phyloP scores from a whole-genome alignment of 176 grass and related monocot species.

The Calamus simplicifolius region DNA sequence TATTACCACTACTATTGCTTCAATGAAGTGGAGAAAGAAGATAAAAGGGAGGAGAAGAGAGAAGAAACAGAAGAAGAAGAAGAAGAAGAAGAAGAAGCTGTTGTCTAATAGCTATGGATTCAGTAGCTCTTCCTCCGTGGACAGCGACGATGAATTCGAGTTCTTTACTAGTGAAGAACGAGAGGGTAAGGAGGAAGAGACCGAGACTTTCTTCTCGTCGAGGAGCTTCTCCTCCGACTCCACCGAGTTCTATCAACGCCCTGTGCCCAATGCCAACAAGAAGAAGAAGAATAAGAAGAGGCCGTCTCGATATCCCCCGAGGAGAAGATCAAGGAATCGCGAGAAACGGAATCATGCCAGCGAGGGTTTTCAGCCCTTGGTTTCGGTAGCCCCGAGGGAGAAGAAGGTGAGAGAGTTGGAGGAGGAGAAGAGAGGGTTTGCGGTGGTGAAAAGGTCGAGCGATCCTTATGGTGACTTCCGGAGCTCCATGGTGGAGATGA shows the following conservation, averaged over 20 bases:
- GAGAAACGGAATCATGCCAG: neutral
- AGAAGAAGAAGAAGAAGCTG: slow-evolving; percentile 37
- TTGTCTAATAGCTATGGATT: slow-evolving; percentile 64
- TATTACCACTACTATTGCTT: slow-evolving; percentile 3
- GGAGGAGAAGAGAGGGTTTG: slow-evolving; percentile 6
- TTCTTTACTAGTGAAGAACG: slow-evolving; percentile 69
- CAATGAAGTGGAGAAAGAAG: neutral
- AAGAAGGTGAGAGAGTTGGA: slow-evolving; percentile 4
- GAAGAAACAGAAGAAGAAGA: neutral
- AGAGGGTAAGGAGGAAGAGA: slow-evolving; percentile 30
- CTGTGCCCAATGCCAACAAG: slow-evolving; percentile 12
- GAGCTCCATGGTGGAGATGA: slow-evolving; percentile 21
- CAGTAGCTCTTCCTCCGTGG: slow-evolving; percentile 48
- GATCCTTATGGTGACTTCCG: slow-evolving; percentile 21
- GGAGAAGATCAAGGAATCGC: slow-evolving; percentile 3
- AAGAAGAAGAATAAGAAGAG: slow-evolving; percentile 13
- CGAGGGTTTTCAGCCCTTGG: slow-evolving; percentile 62
- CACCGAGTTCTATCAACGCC: slow-evolving; percentile 73
- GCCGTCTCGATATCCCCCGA: neutral
- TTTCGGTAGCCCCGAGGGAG: slow-evolving; percentile 29
- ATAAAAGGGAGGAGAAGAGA: neutral
- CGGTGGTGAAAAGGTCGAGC: slow-evolving; percentile 10
- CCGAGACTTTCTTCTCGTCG: slow-evolving; percentile 80
- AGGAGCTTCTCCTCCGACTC: slow-evolving; percentile 97
- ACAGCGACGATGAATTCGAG: slow-evolving; percentile 14